Percentiles rank a stretch among this genome's conserved stretches.
Evolutionary conservation across 345 rosid genomes (phyloP).

Genomic region (Cardamine occulta): DNA sequence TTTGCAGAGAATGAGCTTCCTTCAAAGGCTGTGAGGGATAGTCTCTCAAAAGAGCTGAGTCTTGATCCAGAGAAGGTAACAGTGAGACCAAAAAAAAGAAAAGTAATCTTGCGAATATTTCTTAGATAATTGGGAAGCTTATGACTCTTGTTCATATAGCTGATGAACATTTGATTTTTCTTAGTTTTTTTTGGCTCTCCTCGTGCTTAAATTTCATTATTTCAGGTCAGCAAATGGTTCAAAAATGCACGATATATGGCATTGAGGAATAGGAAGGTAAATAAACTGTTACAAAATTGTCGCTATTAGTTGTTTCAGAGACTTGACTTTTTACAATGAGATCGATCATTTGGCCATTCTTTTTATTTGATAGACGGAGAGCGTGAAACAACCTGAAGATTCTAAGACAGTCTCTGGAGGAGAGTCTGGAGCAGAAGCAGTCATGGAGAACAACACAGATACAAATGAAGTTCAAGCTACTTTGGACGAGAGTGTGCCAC

Average conservation of each 20-base stretch:
- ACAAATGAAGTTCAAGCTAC: conserved; percentile 39
- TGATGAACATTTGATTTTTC: conserved; percentile 2
- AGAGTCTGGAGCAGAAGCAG: conserved; percentile 49
- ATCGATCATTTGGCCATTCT: conserved; percentile 1
- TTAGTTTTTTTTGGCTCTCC: background rate
- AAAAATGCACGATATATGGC: conserved; percentile 91
- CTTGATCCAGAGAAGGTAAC: conserved; percentile 84
- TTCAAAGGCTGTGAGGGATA: conserved; percentile 68
- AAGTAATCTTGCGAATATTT: background rate
- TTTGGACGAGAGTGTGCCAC: conserved; percentile 38
- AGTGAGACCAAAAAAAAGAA: background rate
- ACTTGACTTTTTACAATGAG: background rate
- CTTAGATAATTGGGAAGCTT: no score
- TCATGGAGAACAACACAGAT: conserved; percentile 36
- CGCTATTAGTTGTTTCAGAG: background rate
- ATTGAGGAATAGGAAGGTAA: conserved; percentile 83
- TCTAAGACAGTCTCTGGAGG: conserved; percentile 43
- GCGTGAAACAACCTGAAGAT: conserved; percentile 39
- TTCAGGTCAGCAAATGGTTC: conserved; percentile 98
- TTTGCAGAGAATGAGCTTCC: conserved; percentile 97
- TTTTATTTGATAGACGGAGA: conserved; percentile 50
- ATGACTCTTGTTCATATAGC: no score
- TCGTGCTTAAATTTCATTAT: conserved; percentile 24
- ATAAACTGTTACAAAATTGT: background rate
- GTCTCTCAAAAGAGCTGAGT: conserved; percentile 81